A percentile compares a stretch with the other conserved stretches of the same genome.
These are phyloP conservation scores for Neopestalotiopsis clavispora DNA, from an alignment of 2,329 filamentous ascomycete species.

Conservation along the genomic window DNA sequence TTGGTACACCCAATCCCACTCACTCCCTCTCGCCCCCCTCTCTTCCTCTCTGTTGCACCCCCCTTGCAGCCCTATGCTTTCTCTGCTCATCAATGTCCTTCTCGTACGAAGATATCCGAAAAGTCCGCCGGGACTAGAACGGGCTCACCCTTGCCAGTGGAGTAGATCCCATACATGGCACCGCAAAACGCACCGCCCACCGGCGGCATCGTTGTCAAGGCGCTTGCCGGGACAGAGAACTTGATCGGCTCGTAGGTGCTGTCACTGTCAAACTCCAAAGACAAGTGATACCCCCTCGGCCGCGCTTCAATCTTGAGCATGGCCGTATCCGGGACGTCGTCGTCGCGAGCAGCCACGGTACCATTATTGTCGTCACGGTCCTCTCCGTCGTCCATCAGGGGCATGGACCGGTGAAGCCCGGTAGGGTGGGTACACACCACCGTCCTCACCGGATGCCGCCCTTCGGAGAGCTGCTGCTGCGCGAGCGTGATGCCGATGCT, in stretches of 20 bases:
- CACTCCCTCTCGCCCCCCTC: not conserved
- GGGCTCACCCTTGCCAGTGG: constrained; percentile 34
- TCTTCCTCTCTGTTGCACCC: not conserved
- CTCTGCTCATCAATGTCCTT: not conserved
- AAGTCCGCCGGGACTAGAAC: constrained; percentile 38
- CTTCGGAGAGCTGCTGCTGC: constrained; percentile 22
- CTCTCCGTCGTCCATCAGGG: not conserved
- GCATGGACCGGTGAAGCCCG: constrained; percentile 17
- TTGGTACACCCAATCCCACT: not conserved
- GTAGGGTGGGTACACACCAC: constrained; percentile 27
- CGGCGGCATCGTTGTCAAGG: constrained; percentile 33
- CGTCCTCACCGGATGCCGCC: constrained; percentile 16
- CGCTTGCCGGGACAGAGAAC: constrained; percentile 23
- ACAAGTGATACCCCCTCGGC: constrained; percentile 26
- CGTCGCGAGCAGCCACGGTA: no score
- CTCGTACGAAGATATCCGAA: constrained; percentile 24
- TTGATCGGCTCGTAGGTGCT: not conserved
- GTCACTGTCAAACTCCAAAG: not conserved
- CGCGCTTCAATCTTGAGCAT: constrained; percentile 24
- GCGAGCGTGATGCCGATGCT: constrained; percentile 34
- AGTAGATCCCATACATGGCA: constrained; percentile 37
- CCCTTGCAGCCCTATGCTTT: not conserved
- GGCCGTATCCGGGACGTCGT: constrained; percentile 5
- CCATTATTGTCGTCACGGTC: no score
- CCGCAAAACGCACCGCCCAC: constrained; percentile 37